phyloP scores from a whole-genome alignment of 2,329 filamentous ascomycete species.

The Trichoderma sp. region DNA sequence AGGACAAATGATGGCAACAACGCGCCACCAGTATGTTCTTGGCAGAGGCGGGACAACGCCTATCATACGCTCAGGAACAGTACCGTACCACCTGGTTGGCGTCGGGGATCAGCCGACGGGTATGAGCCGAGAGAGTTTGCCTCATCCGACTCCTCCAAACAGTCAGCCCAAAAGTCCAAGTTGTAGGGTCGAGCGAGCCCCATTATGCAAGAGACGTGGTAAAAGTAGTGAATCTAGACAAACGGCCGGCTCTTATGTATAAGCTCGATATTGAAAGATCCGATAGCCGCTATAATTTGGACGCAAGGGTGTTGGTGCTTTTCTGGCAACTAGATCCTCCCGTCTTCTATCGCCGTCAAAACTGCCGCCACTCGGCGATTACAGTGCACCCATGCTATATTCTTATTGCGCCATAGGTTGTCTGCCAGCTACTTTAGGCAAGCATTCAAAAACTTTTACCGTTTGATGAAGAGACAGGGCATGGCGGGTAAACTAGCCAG shows the following conservation, averaged over 20 bases:
- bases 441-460: background rate
- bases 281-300: background rate
- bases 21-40: background rate
- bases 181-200: background rate
- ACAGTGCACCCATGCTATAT: background rate
- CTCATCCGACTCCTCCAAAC: background rate
- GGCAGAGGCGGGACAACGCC: background rate
- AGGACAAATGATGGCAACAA: background rate
- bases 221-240: background rate
- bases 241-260: background rate
- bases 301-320: background rate
- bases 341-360: background rate
- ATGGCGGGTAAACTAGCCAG: background rate
- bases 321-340: slow-evolving; percentile 3
- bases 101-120: background rate
- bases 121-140: background rate
- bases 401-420: background rate
- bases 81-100: background rate
- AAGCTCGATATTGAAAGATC: background rate
- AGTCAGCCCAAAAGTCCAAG: background rate
- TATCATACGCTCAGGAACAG: background rate
- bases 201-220: background rate
- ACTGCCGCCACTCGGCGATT: slow-evolving; percentile 8
- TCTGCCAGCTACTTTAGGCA: background rate
- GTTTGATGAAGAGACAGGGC: background rate